Evolutionary conservation across 2,329 filamentous ascomycete species (phyloP).

Genomic region (Laburnicola sp.): DNA sequence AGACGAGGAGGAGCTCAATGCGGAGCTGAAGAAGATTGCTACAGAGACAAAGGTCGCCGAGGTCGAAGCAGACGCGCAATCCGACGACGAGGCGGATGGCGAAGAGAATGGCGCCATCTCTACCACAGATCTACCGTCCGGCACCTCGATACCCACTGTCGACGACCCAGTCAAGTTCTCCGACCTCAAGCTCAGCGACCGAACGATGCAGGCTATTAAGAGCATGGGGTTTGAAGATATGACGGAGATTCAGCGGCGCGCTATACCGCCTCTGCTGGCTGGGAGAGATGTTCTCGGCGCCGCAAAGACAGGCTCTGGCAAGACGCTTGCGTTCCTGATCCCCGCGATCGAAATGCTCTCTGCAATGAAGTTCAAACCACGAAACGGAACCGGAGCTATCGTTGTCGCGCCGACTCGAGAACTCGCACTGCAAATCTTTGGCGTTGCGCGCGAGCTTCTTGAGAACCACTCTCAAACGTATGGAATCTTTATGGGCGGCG

Average conservation of each 20-base stretch:
- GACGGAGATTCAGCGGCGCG: slow-evolving; percentile 89
- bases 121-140: slow-evolving; percentile 57
- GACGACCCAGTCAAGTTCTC: slow-evolving; percentile 72
- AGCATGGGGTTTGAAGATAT: slow-evolving; percentile 95
- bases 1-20: slow-evolving; percentile 41
- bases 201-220: slow-evolving; percentile 82
- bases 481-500: slow-evolving; percentile 94
- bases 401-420: slow-evolving; percentile 93
- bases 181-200: slow-evolving; percentile 82
- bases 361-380: slow-evolving; percentile 87
- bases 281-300: slow-evolving; percentile 92
- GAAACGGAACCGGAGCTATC: slow-evolving; percentile 83
- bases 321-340: slow-evolving; percentile 92
- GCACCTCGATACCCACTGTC: slow-evolving; percentile 61
- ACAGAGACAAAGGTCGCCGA: slow-evolving; percentile 31
- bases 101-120: slow-evolving; percentile 33
- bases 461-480: slow-evolving; percentile 91
- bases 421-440: slow-evolving; percentile 92
- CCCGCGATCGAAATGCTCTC: slow-evolving; percentile 92
- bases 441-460: slow-evolving; percentile 91
- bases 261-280: slow-evolving; percentile 84
- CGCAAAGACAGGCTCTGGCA: slow-evolving; percentile 94
- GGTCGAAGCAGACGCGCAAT: slow-evolving; percentile 32
- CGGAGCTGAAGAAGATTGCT: slow-evolving; percentile 39
- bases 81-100: slow-evolving; percentile 29